Conservation (phyloP, 495 filamentous ascomycete genomes). For the Lasiosphaeria ovina region DNA sequence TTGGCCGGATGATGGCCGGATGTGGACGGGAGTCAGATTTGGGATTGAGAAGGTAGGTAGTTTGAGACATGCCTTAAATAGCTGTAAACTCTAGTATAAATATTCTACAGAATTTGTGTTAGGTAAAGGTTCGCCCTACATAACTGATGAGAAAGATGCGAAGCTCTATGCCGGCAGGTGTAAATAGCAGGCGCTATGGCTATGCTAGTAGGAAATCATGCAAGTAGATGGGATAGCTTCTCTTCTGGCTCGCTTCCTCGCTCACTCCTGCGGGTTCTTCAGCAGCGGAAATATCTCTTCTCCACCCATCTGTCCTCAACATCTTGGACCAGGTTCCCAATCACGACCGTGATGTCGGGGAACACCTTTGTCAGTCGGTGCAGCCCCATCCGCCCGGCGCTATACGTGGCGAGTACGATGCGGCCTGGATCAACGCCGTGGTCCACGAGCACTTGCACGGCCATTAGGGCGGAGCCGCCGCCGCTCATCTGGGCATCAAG, state of each 20-base stretch:
- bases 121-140: too few relatives aligned
- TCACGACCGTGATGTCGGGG: conserved; percentile 77
- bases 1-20: too few relatives aligned
- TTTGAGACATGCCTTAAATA: too few relatives aligned
- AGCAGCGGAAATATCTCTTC: conserved; percentile 38
- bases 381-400: conserved; percentile 53
- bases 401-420: conserved; percentile 54
- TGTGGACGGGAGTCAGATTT: too few relatives aligned
- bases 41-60: too few relatives aligned
- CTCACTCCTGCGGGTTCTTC: conserved; percentile 18
- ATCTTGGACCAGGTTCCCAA: conserved; percentile 60
- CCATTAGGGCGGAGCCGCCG: conserved; percentile 93
- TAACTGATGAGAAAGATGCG: neutral
- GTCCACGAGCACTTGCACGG: conserved; percentile 88
- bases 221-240: too few relatives aligned
- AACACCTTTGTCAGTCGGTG: conserved; percentile 83
- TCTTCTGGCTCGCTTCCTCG: too few relatives aligned
- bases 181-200: neutral
- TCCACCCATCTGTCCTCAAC: conserved; percentile 40
- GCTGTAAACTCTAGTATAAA: too few relatives aligned
- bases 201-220: neutral
- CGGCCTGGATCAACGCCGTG: conserved; percentile 83
- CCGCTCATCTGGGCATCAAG: conserved; percentile 92
- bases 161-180: neutral
- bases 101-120: too few relatives aligned